A percentile compares a stretch with the other conserved stretches of the same genome.
Conservation (phyloP, 2,329 filamentous ascomycete species). For the Trichoderma cornu-damae region DNA sequence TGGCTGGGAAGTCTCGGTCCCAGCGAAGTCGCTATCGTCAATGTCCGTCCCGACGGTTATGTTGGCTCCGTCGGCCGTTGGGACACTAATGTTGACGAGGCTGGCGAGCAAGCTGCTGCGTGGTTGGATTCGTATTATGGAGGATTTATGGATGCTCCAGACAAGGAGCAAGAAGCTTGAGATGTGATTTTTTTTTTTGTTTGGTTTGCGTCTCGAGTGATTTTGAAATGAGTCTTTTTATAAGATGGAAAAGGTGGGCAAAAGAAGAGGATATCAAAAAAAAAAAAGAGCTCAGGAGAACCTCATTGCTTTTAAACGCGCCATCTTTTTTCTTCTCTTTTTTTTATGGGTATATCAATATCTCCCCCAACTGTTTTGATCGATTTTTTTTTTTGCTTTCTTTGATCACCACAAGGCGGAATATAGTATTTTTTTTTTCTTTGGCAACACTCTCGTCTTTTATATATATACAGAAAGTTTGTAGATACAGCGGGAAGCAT, state of each 20-base stretch:
- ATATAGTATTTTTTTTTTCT: background rate
- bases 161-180: background rate
- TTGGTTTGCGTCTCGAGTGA: no score
- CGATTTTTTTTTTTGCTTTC: background rate
- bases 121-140: conserved; percentile 53
- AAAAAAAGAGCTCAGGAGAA: background rate
- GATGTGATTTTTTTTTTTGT: background rate
- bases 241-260: background rate
- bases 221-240: background rate
- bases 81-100: conserved; percentile 47
- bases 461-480: conserved; percentile 1
- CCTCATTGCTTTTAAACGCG: background rate
- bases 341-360: background rate
- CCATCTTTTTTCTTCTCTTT: background rate
- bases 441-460: background rate
- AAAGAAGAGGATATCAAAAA: background rate
- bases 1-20: conserved; percentile 59
- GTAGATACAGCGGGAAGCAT: conserved; percentile 8
- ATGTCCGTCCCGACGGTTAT: conserved; percentile 69
- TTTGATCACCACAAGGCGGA: background rate
- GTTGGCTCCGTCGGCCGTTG: conserved; percentile 58
- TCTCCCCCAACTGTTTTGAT: background rate
- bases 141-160: conserved; percentile 49
- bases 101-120: conserved; percentile 47
- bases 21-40: conserved; percentile 57